These are phyloP conservation scores for Globisporangium megalacanthum DNA, from an alignment of 352 stramenopile genomes.

Conservation along the genomic window DNA sequence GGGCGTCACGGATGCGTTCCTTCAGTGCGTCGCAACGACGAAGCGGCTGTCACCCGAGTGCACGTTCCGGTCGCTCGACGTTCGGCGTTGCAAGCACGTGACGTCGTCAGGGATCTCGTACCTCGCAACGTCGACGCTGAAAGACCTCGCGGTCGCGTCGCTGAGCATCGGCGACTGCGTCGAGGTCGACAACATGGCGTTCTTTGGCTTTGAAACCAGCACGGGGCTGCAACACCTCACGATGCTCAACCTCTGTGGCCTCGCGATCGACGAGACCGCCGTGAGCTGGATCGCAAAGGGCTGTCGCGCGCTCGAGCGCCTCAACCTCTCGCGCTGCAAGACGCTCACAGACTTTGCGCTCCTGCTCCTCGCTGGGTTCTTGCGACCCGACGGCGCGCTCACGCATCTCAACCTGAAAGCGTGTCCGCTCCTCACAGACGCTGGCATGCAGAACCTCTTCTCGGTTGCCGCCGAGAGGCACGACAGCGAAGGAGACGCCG, in stretches of 20 bases:
- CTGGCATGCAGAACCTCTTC: conserved; percentile 47
- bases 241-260: conserved; percentile 32
- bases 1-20: conserved; percentile 44
- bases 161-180: conserved; percentile 51
- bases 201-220: conserved; percentile 66
- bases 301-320: conserved; percentile 26
- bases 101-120: conserved; percentile 55
- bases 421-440: conserved; percentile 38
- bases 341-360: conserved; percentile 53
- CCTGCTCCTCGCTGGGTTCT: conserved; percentile 38
- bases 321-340: conserved; percentile 49
- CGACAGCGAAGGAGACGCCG: conserved; percentile 13
- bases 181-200: conserved; percentile 61
- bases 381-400: conserved; percentile 15
- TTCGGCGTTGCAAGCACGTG: conserved; percentile 59
- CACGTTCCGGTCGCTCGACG: conserved; percentile 31
- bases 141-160: conserved; percentile 21
- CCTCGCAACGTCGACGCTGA: conserved; percentile 34
- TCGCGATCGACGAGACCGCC: conserved; percentile 54
- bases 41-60: conserved; percentile 22
- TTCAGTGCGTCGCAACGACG: conserved; percentile 50
- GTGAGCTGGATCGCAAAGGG: conserved; percentile 70
- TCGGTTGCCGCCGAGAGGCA: conserved; percentile 18
- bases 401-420: conserved; percentile 38
- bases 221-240: conserved; percentile 19